A percentile compares a stretch with the other conserved stretches of the same genome.
phyloP scores from a whole-genome alignment of 1,284 basidiomycete genomes.

The Chalciporus sp. region DNA sequence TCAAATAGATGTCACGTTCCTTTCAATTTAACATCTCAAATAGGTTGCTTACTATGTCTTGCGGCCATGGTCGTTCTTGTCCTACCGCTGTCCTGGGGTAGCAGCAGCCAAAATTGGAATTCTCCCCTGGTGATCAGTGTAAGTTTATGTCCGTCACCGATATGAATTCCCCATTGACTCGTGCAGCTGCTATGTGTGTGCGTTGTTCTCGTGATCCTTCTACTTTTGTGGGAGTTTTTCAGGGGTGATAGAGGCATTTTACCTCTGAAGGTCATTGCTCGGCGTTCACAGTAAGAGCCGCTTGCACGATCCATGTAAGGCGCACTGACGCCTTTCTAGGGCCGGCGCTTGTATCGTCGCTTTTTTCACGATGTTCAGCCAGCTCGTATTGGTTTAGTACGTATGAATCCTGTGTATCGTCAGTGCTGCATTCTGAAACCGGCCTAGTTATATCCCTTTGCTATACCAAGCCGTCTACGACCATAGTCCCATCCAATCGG shows the following conservation, averaged over 20 bases:
- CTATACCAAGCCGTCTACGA: slow-evolving; percentile 17
- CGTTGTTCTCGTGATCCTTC: slow-evolving; percentile 4
- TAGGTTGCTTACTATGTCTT: slow-evolving; percentile 18
- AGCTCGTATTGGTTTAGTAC: slow-evolving; percentile 12
- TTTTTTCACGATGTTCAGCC: slow-evolving; percentile 21
- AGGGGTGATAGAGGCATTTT: slow-evolving; percentile 14
- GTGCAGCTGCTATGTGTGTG: slow-evolving; percentile 12
- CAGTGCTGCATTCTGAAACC: not conserved
- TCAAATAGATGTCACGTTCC: not conserved
- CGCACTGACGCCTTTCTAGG: not conserved
- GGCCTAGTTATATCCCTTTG: slow-evolving; percentile 15
- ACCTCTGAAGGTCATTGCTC: slow-evolving; percentile 12
- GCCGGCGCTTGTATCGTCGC: slow-evolving; percentile 11
- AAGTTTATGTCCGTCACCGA: not conserved
- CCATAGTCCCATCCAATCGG: slow-evolving; percentile 15
- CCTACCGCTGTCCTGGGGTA: slow-evolving; percentile 14
- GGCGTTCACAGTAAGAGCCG: slow-evolving; percentile 11
- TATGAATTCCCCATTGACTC: not conserved
- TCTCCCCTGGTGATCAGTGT: slow-evolving; percentile 16
- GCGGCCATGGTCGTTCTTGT: slow-evolving; percentile 13
- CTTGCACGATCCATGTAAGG: not conserved
- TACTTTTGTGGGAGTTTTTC: slow-evolving; percentile 11
- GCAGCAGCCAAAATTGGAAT: slow-evolving; percentile 5
- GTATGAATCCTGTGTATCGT: not conserved
- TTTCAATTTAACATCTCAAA: not conserved